Evolutionary conservation across 306 rosid species (phyloP).

Genomic region (Pachyrhizus erosus): DNA sequence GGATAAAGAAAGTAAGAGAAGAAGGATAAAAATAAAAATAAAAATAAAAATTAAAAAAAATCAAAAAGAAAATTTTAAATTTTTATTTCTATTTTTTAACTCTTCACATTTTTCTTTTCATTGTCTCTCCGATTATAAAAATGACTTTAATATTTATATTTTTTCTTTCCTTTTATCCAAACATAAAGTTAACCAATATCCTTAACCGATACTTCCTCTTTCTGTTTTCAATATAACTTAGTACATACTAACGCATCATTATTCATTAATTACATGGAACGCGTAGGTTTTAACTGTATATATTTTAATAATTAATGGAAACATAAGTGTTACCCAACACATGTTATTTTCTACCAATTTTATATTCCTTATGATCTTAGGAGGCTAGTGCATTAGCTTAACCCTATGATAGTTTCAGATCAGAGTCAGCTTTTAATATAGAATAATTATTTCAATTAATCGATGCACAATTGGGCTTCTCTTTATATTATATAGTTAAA

Average conservation of each 20-base stretch:
- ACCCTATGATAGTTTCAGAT: not conserved
- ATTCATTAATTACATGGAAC: not conserved
- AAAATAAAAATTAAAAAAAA: too few species aligned
- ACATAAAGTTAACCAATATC: too few species aligned
- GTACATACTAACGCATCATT: not conserved
- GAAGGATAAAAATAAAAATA: too few species aligned
- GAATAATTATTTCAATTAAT: not conserved
- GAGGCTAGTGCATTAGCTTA: conserved; percentile 1
- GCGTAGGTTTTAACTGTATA: not conserved
- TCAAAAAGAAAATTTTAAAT: too few species aligned
- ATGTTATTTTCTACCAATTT: conserved; percentile 18
- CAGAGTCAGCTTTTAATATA: not conserved
- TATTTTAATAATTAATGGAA: conserved; percentile 17
- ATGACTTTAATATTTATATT: too few species aligned
- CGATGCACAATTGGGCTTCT: too few species aligned
- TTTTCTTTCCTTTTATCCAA: too few species aligned
- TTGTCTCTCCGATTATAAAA: too few species aligned
- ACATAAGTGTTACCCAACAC: conserved; percentile 22
- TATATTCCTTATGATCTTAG: conserved; percentile 7
- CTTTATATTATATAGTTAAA: not conserved
- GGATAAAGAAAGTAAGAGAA: too few species aligned
- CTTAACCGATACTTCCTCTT: not conserved
- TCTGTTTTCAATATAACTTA: not conserved
- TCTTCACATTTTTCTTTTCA: too few species aligned
- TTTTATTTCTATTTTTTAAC: too few species aligned